Evolutionary conservation across 164 flowering plant species (phyloP), one percentile per base, ranked within the genome.

Genomic region (Chimonanthus praecox): DNA sequence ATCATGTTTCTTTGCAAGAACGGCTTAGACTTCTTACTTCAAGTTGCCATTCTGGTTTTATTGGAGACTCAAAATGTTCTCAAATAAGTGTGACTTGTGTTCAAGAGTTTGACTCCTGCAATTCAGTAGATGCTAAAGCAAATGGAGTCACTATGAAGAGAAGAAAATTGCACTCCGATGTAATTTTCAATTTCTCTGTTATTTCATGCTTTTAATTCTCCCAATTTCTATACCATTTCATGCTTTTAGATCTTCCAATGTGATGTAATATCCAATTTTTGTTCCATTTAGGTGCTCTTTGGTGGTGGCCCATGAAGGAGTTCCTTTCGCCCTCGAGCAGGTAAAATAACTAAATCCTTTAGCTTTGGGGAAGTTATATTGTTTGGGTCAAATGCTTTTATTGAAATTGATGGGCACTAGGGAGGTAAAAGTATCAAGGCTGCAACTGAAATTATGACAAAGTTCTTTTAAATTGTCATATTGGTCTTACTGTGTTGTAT

Each of bases 1-100:
- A 90, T 74, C 87, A 83, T 58, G 68, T 88, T 64, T 75, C 74
- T 4, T 64, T 87, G 73, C 82, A 75, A 74, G 84, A 84, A 58
- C 80, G 86, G 43, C 82, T n/a, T 69, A 78, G 33, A 68, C 76
- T 82, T 84, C 83, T 88, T 71, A 73, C 75, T 44, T 69, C 77
- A 49, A 83, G 88, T 87, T 87, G 71, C 71, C 18, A 33, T 71
- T 73, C 69, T 68, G 45, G 58, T 49, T 70, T 66, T 46, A 18
- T 67, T 47, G 43, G 18, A 58, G 13, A 68, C 67, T 78, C 73
- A 45, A 58, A 49, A 9, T 68, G 68, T 8, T 71, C 60, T 61
- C 47, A 62, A 74, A 74, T 45, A 67, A 61, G 64, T 64, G 7
- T 49, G 44, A 9, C 16, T 64, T 20, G 47, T 65, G 70, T 66